Conservation (phyloP, 441 rosid genomes). For the Croton laevigatus region DNA sequence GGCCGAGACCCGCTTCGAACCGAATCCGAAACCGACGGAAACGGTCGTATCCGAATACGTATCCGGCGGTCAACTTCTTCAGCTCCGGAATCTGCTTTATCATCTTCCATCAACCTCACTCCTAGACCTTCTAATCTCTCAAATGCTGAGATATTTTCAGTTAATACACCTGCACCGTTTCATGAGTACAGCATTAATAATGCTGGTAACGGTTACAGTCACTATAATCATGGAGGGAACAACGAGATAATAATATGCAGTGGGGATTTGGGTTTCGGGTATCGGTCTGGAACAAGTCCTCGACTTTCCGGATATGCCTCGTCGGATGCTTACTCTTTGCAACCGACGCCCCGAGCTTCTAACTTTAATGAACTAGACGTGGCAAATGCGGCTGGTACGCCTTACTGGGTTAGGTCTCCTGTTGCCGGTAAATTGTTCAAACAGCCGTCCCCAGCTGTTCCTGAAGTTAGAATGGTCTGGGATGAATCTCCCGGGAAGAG, state of each 20-base stretch:
- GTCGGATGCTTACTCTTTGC: constrained; percentile 75
- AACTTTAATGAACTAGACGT: constrained; percentile 66
- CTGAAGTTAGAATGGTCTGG: constrained; percentile 44
- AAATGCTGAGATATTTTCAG: constrained; percentile 74
- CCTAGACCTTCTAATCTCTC: constrained; percentile 76
- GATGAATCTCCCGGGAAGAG: constrained; percentile 46
- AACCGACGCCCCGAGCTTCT: constrained; percentile 75
- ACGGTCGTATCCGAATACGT: constrained; percentile 56
- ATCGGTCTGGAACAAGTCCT: constrained; percentile 52
- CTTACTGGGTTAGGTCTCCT: constrained; percentile 63
- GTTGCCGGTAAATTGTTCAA: constrained; percentile 49
- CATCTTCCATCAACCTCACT: constrained; percentile 56
- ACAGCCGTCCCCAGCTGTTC: constrained; percentile 44
- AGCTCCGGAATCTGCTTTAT: constrained; percentile 54
- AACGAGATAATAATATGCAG: constrained; percentile 46
- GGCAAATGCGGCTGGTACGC: constrained; percentile 36
- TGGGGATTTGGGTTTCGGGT: constrained; percentile 49
- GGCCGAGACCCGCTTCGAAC: constrained; percentile 68
- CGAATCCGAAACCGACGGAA: constrained; percentile 58
- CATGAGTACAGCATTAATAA: constrained; percentile 18
- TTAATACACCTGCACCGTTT: constrained; percentile 53
- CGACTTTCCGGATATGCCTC: constrained; percentile 67
- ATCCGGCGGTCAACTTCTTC: constrained; percentile 79
- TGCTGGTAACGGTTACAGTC: background rate
- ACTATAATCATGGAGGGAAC: constrained; percentile 19